These are phyloP conservation scores for Nadsonia fulvescens DNA, from an alignment of 805 yeast species.

Conservation along the genomic window DNA sequence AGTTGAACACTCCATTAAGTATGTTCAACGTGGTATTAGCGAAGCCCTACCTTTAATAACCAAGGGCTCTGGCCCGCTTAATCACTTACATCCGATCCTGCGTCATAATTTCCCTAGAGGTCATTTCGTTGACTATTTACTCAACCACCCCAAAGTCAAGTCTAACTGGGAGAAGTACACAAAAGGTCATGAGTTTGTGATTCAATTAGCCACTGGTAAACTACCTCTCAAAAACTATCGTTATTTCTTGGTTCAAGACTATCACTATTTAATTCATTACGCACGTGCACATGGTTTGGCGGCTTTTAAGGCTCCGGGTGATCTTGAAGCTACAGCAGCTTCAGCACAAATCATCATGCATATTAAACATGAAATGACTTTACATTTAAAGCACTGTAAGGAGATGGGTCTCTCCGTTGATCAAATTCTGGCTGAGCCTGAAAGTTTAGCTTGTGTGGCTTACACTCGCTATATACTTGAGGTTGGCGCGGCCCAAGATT, in stretches of 20 bases:
- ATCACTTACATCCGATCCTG: slow-evolving; percentile 33
- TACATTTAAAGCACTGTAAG: slow-evolving; percentile 34
- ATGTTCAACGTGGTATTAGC: slow-evolving; percentile 46
- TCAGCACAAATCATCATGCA: slow-evolving; percentile 29
- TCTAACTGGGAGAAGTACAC: slow-evolving; percentile 38
- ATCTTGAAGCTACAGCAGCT: slow-evolving; percentile 27
- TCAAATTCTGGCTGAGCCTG: slow-evolving; percentile 27
- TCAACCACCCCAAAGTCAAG: slow-evolving; percentile 34
- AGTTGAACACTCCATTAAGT: slow-evolving; percentile 39
- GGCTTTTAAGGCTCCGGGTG: slow-evolving; percentile 43
- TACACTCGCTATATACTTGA: slow-evolving; percentile 44
- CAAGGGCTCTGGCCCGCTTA: slow-evolving; percentile 54
- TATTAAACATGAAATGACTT: slow-evolving; percentile 35
- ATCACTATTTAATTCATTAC: slow-evolving; percentile 49
- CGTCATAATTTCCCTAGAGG: slow-evolving; percentile 19
- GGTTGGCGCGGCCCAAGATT: slow-evolving; percentile 35
- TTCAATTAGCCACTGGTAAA: slow-evolving; percentile 31
- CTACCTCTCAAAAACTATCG: slow-evolving; percentile 33
- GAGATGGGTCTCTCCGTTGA: slow-evolving; percentile 22
- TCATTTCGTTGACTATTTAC: slow-evolving; percentile 30
- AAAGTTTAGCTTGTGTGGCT: slow-evolving; percentile 37
- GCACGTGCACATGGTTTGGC: slow-evolving; percentile 48
- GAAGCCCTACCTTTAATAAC: slow-evolving; percentile 27
- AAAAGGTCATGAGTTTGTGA: slow-evolving; percentile 43
- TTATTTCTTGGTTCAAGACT: slow-evolving; percentile 45